phyloP scores from a whole-genome alignment of 768 basidiomycete species.

The Mrakia hoshinonis region DNA sequence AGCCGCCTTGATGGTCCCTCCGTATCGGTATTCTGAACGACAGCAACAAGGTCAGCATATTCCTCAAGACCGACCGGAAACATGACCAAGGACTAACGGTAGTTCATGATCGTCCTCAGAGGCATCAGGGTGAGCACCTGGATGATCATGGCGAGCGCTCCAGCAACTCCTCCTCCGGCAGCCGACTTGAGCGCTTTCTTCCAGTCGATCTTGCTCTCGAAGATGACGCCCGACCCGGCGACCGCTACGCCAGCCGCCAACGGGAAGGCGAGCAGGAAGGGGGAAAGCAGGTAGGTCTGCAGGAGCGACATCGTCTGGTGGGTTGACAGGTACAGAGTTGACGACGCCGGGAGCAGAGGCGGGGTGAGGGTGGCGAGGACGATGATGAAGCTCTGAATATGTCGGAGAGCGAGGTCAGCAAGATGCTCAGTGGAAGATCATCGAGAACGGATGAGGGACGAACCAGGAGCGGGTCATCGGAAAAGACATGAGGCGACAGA shows the following conservation, averaged over 20 bases:
- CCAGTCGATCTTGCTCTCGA: slow-evolving; percentile 61
- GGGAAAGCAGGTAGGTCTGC: slow-evolving; percentile 14
- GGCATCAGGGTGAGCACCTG: slow-evolving; percentile 91
- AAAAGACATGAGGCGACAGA: slow-evolving; percentile 1
- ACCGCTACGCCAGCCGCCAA: slow-evolving; percentile 24
- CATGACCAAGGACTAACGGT: slow-evolving; percentile 57
- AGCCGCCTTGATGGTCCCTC: slow-evolving; percentile 62
- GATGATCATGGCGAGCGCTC: slow-evolving; percentile 83
- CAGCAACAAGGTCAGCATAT: neutral
- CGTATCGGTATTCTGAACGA: slow-evolving; percentile 47
- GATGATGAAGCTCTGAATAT: slow-evolving; percentile 11
- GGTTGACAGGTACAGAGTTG: neutral
- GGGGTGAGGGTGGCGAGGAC: slow-evolving; percentile 18
- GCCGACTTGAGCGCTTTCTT: slow-evolving; percentile 67
- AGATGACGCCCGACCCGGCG: slow-evolving; percentile 21
- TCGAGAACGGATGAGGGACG: neutral
- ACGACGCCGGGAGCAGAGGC: slow-evolving; percentile 5
- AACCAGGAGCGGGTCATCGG: slow-evolving; percentile 22
- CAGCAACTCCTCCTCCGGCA: slow-evolving; percentile 80
- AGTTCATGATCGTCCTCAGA: slow-evolving; percentile 86
- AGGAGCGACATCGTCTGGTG: slow-evolving; percentile 20
- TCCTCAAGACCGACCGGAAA: neutral
- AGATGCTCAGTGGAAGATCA: neutral
- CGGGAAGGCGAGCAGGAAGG: slow-evolving; percentile 21
- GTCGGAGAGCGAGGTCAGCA: neutral